Base-by-base conservation (phyloP, 2,329 filamentous ascomycete species). In the Colletotrichum spinosum region DNA sequence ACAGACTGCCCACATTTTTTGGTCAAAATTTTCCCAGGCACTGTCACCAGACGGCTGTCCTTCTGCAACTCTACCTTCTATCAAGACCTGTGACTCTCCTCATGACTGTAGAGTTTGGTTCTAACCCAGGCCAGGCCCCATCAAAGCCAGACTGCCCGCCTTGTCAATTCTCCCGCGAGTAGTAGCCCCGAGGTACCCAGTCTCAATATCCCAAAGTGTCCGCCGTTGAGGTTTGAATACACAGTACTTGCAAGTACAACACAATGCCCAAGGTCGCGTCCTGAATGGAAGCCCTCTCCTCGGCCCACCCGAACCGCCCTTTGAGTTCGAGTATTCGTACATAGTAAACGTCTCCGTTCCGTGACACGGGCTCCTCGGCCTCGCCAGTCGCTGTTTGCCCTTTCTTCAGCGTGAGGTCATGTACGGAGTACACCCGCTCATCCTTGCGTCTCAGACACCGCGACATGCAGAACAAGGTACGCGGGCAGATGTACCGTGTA, bases 401-500 rank as follows among this genome's bases (percentile, higher is more conserved):
- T 33, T 66, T 57, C 58, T 63, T 66, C 63, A 57, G 58, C 59
- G 48, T 54, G 48, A 65, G 62, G 58, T 62, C 52, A 57, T 65
- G 52, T 65, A 57, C 44, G 52, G 51, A 53, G 57, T 62, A 65
- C 62, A 65, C 57, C 58, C 25, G 41, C 37, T 55, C 46, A 62
- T 42, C 62, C 58, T 37, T 65, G 62, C 58, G 49, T 60, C 48
- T 57, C 48, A 56, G 58, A 66, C 63, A 63, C 48, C 52, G 53
- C 41, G 42, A 54, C 48, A 45, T 63, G 53, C 59, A 66, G 52
- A 56, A 57, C 48, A 41, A 61, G 62, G 52, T 44, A 60, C 48
- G 25, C 55, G 46, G 46, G 9, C 33, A 37, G 17, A 51, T 44
- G 55, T 58, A 58, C 55, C 9, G 44, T 44, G 55, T 58, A 58